phyloP scores from a whole-genome alignment of 768 basidiomycete species.

The Sutorius australiensis region DNA sequence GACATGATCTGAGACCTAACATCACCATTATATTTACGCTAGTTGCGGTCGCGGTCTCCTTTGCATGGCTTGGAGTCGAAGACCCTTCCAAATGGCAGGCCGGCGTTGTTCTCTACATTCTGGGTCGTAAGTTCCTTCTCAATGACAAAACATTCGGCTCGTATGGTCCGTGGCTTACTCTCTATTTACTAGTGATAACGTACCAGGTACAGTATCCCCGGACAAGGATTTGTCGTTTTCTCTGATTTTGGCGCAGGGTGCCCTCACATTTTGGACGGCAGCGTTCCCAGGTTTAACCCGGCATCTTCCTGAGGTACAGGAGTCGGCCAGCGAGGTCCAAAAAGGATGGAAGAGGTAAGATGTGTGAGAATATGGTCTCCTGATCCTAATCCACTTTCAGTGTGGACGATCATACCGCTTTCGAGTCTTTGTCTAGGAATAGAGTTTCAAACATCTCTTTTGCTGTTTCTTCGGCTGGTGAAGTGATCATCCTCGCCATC shows the following conservation, averaged over 20 bases:
- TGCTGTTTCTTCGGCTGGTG: constrained; percentile 63
- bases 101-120: constrained; percentile 57
- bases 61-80: constrained; percentile 75
- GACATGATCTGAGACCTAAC: constrained; percentile 48
- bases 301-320: constrained; percentile 64
- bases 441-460: constrained; percentile 76
- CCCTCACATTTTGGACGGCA: constrained; percentile 79
- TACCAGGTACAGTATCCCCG: constrained; percentile 49
- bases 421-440: constrained; percentile 66
- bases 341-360: constrained; percentile 47
- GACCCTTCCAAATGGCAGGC: constrained; percentile 60
- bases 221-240: neutral
- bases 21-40: constrained; percentile 75
- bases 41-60: constrained; percentile 61
- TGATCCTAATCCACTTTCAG: constrained; percentile 20
- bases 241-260: constrained; percentile 38
- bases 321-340: constrained; percentile 41
- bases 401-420: constrained; percentile 47
- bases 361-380: neutral
- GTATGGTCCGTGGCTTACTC: neutral
- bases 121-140: constrained; percentile 47
- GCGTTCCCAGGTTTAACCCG: constrained; percentile 75
- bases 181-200: constrained; percentile 49
- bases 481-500: constrained; percentile 63
- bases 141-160: neutral